Base-by-base conservation (phyloP, 75 land plant genomes). In the Cunninghamia lanceolata region DNA sequence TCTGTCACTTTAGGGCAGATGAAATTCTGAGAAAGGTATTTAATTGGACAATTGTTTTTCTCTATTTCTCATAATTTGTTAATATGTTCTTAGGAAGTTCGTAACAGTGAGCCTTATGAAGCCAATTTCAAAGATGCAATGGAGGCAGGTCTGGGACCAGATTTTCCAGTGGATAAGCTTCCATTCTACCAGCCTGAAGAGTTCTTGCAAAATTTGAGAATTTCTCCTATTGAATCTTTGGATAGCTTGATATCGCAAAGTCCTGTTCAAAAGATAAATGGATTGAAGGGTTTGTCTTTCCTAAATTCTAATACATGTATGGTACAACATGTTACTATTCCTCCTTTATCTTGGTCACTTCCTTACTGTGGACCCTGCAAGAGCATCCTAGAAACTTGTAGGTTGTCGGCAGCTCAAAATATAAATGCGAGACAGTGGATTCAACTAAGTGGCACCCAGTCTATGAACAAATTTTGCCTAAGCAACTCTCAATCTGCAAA, bases 221-320 rank as follows among this genome's bases (percentile, higher is more conserved):
- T 77, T 77, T 40, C 28, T 6, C 10, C n/a, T 7, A 21, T 77
- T 6, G 80, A 77, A 77, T 38, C 80, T 40, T 21, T 77, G 80
- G 80, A 77, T 77, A 77, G 45, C 80, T 77, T 77, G 80, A 77
- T 77, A 77, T 5, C 80, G 39, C 80, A 77, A 77, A 38, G 80
- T 25, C 80, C 80, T 0, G 8, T 39, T 77, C 80, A 39, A 40
- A 39, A 38, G 80, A 40, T 6, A 38, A 40, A 19, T 77, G 80
- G 45, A 25, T 77, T 21, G 45, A 40, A 77, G 39, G 42, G 80
- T 77, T 77, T 25, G 28, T 40, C 80, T 77, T 77, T 39, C 39
- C 80, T 7, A 39, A 38, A 77, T 77, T 77, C 80, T 77, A 77
- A 77, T 40, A 77, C 80, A 39, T 38, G 9, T 25, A 77, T 40